Conservation (phyloP, 2,329 filamentous ascomycete genomes). For the Cladosporium velox region DNA sequence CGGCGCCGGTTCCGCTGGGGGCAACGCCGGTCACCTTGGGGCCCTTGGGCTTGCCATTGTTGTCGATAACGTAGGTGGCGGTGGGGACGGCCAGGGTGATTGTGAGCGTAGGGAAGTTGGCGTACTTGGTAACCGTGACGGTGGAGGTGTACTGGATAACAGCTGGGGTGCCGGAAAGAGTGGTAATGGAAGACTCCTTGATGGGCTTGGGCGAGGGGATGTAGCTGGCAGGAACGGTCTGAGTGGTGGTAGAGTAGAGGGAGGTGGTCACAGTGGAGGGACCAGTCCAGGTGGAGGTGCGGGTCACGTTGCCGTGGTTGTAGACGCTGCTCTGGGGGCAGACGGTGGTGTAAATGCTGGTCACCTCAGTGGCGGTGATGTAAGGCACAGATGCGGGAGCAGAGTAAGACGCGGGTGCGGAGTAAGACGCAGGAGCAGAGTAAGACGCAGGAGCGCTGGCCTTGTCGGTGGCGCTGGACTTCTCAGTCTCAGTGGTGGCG, state of each 20-base stretch:
- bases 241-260: slow-evolving; percentile 8
- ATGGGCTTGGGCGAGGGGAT: slow-evolving; percentile 17
- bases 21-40: slow-evolving; percentile 10
- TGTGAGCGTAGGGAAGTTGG: slow-evolving; percentile 18
- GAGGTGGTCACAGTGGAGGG: slow-evolving; percentile 18
- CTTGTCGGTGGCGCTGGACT: background rate
- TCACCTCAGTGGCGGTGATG: slow-evolving; percentile 22
- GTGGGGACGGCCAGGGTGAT: slow-evolving; percentile 7
- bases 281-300: slow-evolving; percentile 19
- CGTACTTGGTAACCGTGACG: slow-evolving; percentile 18
- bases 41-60: slow-evolving; percentile 5
- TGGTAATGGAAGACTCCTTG: slow-evolving; percentile 20
- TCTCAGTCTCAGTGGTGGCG: background rate
- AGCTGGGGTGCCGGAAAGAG: slow-evolving; percentile 18
- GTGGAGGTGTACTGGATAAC: slow-evolving; percentile 20
- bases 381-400: slow-evolving; percentile 19
- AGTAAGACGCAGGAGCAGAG: slow-evolving; percentile 23
- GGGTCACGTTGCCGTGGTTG: slow-evolving; percentile 17
- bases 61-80: slow-evolving; percentile 11
- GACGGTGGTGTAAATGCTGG: slow-evolving; percentile 24
- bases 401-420: slow-evolving; percentile 22
- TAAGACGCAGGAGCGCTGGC: slow-evolving; percentile 24
- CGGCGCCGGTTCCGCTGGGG: slow-evolving; percentile 11
- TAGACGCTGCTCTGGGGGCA: slow-evolving; percentile 21
- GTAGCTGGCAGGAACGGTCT: slow-evolving; percentile 8